Evolutionary conservation across 768 basidiomycete genomes (phyloP).

Genomic region (Termitomyces titanicus): DNA sequence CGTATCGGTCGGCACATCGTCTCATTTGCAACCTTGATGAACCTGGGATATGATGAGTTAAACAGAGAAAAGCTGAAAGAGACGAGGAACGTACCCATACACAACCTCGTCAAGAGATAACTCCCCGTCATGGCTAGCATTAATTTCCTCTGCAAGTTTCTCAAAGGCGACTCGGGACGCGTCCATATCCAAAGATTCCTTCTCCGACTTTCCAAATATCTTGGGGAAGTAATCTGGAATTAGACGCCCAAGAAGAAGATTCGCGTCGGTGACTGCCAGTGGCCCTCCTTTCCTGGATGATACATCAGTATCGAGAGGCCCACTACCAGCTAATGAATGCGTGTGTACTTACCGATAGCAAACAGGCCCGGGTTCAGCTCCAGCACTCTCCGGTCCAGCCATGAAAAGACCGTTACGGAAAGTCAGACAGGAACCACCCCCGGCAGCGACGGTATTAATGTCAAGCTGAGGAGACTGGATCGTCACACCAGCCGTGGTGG

Average conservation of each 20-base stretch:
- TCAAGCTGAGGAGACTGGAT: slow-evolving; percentile 93
- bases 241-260: slow-evolving; percentile 83
- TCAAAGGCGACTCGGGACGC: slow-evolving; percentile 71
- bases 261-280: slow-evolving; percentile 90
- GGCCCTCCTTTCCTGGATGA: slow-evolving; percentile 81
- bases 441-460: slow-evolving; percentile 95
- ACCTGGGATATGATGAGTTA: slow-evolving; percentile 40
- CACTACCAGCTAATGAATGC: background rate
- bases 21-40: slow-evolving; percentile 95
- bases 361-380: slow-evolving; percentile 89
- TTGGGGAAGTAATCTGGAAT: slow-evolving; percentile 92
- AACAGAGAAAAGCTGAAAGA: background rate
- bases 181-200: slow-evolving; percentile 76
- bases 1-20: slow-evolving; percentile 95
- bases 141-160: slow-evolving; percentile 65
- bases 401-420: slow-evolving; percentile 90
- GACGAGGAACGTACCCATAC: slow-evolving; percentile 56
- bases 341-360: slow-evolving; percentile 64
- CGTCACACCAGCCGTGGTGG: slow-evolving; percentile 90
- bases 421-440: slow-evolving; percentile 86
- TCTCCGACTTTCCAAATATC: slow-evolving; percentile 88
- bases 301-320: background rate
- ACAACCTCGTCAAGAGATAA: slow-evolving; percentile 80
- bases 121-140: slow-evolving; percentile 53
- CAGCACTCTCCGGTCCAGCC: slow-evolving; percentile 90